Percentiles rank a stretch among this genome's conserved stretches.
Evolutionary conservation across 1,139 yeast species (phyloP).

Genomic region (Hanseniaspora sp.): DNA sequence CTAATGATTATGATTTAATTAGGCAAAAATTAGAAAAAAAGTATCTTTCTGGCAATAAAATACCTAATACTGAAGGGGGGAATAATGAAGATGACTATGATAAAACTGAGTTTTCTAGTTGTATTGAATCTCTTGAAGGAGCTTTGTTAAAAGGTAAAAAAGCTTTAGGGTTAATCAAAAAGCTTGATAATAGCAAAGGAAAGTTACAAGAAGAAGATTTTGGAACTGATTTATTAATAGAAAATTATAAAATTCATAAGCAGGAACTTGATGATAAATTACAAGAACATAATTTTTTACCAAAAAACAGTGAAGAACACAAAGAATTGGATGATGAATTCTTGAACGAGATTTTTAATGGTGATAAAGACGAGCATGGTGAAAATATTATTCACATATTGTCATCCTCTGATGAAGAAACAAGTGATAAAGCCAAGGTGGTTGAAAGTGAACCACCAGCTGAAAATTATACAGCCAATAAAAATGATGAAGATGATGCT

Average conservation of each 20-base stretch:
- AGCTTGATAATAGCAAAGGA: not conserved
- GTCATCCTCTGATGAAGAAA: not conserved
- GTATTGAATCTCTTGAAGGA: not conserved
- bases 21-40: not conserved
- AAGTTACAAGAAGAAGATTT: not conserved
- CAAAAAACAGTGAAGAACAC: not conserved
- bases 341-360: not conserved
- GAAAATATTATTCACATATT: not conserved
- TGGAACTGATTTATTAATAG: not conserved
- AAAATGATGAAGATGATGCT: not conserved
- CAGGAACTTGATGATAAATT: not conserved
- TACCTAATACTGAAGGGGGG: not conserved
- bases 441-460: not conserved
- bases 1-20: not conserved
- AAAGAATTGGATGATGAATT: not conserved
- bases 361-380: not conserved
- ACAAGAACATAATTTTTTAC: not conserved
- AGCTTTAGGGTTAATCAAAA: not conserved
- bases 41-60: not conserved
- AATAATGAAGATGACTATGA: not conserved
- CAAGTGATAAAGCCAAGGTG: not conserved
- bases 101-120: not conserved
- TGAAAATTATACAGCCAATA: not conserved
- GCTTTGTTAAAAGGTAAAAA: not conserved
- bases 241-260: not conserved